A percentile compares a stretch with the other conserved stretches of the same genome.
Conservation (phyloP, 2,329 filamentous ascomycete species). For the Xylariaceae sp. region DNA sequence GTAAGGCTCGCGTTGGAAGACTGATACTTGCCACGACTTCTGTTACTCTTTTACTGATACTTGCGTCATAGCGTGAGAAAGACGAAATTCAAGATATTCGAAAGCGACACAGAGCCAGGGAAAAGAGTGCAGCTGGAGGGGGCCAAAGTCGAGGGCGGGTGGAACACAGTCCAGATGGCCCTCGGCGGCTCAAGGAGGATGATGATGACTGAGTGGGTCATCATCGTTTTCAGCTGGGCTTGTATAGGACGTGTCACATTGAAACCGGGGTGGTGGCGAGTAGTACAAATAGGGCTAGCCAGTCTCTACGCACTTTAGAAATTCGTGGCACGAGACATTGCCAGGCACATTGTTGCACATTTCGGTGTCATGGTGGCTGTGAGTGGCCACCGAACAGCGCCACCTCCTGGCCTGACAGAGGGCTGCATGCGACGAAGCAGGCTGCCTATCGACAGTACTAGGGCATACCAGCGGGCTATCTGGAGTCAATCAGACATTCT, state of each 20-base stretch:
- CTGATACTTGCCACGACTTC: neutral
- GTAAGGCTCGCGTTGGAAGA: neutral
- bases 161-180: slow-evolving; percentile 19
- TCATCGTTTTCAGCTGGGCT: neutral
- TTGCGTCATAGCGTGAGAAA: neutral
- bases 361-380: slow-evolving; percentile 22
- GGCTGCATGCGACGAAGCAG: too few relatives aligned
- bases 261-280: neutral
- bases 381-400: neutral
- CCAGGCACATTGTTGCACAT: neutral
- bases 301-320: neutral
- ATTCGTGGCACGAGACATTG: too few relatives aligned
- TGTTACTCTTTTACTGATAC: neutral
- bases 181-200: slow-evolving; percentile 1
- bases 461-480: too few relatives aligned
- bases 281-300: neutral
- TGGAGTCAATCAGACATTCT: slow-evolving; percentile 4
- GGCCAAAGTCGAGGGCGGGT: slow-evolving; percentile 1
- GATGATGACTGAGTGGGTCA: slow-evolving; percentile 2
- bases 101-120: slow-evolving; percentile 2
- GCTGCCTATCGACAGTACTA: too few relatives aligned
- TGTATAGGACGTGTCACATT: neutral
- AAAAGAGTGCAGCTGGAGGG: slow-evolving; percentile 2
- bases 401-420: too few relatives aligned
- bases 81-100: slow-evolving; percentile 13